Conservation (phyloP, 139 green algal species). For the Chlamydomonas incerta region DNA sequence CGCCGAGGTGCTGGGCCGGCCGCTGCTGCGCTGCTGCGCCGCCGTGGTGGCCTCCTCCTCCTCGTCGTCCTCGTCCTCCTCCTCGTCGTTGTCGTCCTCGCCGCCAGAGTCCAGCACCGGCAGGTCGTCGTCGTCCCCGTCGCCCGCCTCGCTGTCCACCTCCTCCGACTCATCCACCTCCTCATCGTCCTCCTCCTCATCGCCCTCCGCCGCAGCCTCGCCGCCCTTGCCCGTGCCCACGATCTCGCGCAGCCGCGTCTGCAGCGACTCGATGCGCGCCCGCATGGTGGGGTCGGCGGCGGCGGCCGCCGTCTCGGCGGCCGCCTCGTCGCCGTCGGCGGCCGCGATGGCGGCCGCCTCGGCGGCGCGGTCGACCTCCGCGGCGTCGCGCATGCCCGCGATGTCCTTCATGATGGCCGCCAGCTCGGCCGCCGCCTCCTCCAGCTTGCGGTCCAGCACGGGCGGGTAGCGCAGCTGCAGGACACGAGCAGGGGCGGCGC, state of each 20-base stretch:
- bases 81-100: conserved; percentile 16
- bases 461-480: conserved; percentile 87
- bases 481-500: not conserved
- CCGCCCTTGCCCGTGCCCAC: conserved; percentile 31
- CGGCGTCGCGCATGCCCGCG: conserved; percentile 50
- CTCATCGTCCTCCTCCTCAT: conserved; percentile 7
- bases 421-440: conserved; percentile 79
- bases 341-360: not conserved
- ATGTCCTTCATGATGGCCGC: conserved; percentile 85
- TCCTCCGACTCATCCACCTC: conserved; percentile 12
- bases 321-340: not conserved
- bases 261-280: conserved; percentile 31
- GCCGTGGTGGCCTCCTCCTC: conserved; percentile 36
- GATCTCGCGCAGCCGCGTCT: conserved; percentile 46
- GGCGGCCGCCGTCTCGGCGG: not conserved
- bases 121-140: conserved; percentile 17
- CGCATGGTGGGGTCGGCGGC: not conserved
- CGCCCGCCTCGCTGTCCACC: conserved; percentile 17
- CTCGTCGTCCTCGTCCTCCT: conserved; percentile 50
- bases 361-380: conserved; percentile 6
- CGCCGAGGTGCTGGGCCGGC: conserved; percentile 12
- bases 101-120: conserved; percentile 48
- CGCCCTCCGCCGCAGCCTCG: conserved; percentile 19
- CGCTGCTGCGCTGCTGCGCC: conserved; percentile 1
- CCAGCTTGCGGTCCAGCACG: conserved; percentile 81